Evolutionary conservation across 805 yeast genomes (phyloP).

Genomic region (Monosporozyma siamensis): DNA sequence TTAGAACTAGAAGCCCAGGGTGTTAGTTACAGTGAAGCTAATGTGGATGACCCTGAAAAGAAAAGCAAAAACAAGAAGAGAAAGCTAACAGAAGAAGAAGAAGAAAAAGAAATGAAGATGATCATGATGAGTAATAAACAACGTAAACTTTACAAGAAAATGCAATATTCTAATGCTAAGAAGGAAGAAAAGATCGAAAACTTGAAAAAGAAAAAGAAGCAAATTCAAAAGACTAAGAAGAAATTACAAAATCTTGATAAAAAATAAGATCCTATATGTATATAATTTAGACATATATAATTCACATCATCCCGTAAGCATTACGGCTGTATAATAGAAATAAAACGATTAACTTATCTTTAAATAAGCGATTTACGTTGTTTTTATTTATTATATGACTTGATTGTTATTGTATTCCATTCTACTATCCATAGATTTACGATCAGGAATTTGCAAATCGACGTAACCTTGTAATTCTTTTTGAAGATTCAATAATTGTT

Average conservation of each 20-base stretch:
- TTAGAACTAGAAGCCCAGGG: conserved; percentile 88
- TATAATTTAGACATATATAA: no score
- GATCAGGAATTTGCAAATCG: conserved; percentile 62
- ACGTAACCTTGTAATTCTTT: conserved; percentile 59
- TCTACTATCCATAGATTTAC: conserved; percentile 75
- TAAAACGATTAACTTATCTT: no score
- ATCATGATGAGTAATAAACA: conserved; percentile 98
- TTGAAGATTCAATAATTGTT: conserved; percentile 52
- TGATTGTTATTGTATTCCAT: no score
- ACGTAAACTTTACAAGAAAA: conserved; percentile 85
- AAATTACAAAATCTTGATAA: conserved; percentile 31
- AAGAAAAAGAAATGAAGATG: conserved; percentile 85
- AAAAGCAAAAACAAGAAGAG: conserved; percentile 33
- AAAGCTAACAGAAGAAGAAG: conserved; percentile 42
- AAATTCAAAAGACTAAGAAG: conserved; percentile 54
- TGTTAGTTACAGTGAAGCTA: conserved; percentile 57
- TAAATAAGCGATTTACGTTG: no score
- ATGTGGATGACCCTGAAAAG: conserved; percentile 32
- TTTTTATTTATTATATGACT: no score
- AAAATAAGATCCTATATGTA: no score
- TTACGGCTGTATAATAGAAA: no score
- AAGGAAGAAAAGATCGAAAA: conserved; percentile 67
- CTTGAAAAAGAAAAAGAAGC: conserved; percentile 59
- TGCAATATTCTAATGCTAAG: conserved; percentile 84
- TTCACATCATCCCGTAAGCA: no score